Evolutionary conservation across 1,284 basidiomycete species (phyloP).

Genomic region (Stygiomarasmius scandens): DNA sequence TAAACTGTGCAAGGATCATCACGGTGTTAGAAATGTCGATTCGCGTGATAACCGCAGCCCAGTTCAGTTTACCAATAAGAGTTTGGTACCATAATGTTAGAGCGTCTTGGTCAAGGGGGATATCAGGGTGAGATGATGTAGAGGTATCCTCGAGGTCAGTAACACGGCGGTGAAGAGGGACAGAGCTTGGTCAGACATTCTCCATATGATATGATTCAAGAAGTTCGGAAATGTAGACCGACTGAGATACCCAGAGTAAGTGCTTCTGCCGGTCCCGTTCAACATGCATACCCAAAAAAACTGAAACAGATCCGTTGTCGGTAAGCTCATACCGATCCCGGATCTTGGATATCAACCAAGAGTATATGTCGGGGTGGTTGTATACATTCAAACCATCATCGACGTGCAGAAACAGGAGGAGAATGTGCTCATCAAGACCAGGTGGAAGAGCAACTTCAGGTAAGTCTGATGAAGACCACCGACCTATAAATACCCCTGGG

Average conservation of each 20-base stretch:
- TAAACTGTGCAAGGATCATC: slow-evolving; percentile 6
- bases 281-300: background rate
- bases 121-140: too few relatives aligned
- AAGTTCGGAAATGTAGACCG: background rate
- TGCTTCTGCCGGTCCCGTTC: background rate
- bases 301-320: background rate
- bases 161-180: background rate
- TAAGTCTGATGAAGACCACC: too few relatives aligned
- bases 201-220: background rate
- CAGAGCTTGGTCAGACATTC: too few relatives aligned
- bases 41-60: too few relatives aligned
- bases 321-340: background rate
- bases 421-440: too few relatives aligned
- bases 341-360: background rate
- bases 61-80: too few relatives aligned
- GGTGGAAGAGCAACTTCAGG: too few relatives aligned
- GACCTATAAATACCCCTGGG: too few relatives aligned
- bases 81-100: too few relatives aligned
- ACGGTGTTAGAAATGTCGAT: slow-evolving; percentile 6
- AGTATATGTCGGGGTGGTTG: background rate
- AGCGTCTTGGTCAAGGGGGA: too few relatives aligned
- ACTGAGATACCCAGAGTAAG: background rate
- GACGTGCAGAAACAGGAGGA: background rate
- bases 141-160: background rate
- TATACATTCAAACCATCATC: slow-evolving; percentile 6